Base-by-base conservation (phyloP, 805 yeast genomes). In the Yamadazyma philogaea region DNA sequence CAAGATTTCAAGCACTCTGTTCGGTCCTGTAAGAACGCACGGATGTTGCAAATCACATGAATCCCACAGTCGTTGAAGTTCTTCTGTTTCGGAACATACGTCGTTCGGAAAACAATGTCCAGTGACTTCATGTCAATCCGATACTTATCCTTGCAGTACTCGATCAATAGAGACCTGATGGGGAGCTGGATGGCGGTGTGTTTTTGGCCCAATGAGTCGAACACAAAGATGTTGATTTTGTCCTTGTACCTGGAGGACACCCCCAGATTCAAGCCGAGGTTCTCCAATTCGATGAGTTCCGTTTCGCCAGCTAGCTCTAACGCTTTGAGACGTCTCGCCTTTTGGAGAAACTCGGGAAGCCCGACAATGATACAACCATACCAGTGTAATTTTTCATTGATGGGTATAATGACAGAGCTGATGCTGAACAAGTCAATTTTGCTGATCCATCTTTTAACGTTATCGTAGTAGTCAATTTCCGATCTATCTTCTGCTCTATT, bases 41-140 rank as follows among this genome's bases (percentile, higher is more conserved):
- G 67, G 10, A 82, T 73, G 52, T 85, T 89, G 51, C 82, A 82
- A 12, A 93, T 82, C 1, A 91, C 86, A 63, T 87, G 96, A 16
- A 93, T 79, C 1, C 99, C 99, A 66, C 99, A 93, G 59, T 93
- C 99, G 57, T 89, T 87, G 64, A 82, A 81, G 59, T 93, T 93
- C 22, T 81, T 80, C 56, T 93, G 99, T 45, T 74, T 79, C 0
- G 97, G 96, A 0, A 88, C 93, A 4, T 67, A 56, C 4, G 81
- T 79, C 6, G 68, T 60, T 39, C 68, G 59, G 36, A 78, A 63
- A 34, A 70, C 60, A 17, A 90, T 76, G 33, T 68, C 72, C 4
- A 64, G 59, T 10, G 68, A 68, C 16, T 64, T 63, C 3, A 89
- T 54, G 0, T 64, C 70, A 7, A 82, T 47, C 0, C 62, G 64